Conservation (phyloP, 1,284 basidiomycete genomes). For the Gymnopus androsaceus region DNA sequence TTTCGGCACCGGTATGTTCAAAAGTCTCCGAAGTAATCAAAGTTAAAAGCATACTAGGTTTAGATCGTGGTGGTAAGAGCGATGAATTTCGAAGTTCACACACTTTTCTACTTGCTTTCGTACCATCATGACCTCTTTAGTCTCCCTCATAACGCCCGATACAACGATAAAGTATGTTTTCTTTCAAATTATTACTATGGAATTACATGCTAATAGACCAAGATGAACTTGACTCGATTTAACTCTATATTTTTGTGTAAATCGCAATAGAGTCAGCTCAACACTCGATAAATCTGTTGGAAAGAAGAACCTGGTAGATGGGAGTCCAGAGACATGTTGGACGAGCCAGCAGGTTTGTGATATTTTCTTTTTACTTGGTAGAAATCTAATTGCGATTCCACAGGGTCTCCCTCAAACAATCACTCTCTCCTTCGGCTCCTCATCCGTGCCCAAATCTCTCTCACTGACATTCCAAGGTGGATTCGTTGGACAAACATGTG, state of each 20-base stretch:
- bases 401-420: conserved; percentile 75
- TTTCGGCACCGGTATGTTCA: no score
- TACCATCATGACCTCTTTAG: no score
- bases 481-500: conserved; percentile 71
- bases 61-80: no score
- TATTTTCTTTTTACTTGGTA: neutral
- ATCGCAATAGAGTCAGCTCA: conserved; percentile 73
- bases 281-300: conserved; percentile 75
- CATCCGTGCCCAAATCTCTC: conserved; percentile 55
- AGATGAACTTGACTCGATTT: neutral
- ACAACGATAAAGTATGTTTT: conserved; percentile 52
- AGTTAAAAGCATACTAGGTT: no score
- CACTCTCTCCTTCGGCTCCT: conserved; percentile 57
- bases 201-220: conserved; percentile 15
- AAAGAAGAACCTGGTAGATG: conserved; percentile 72
- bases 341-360: conserved; percentile 70
- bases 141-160: conserved; percentile 42
- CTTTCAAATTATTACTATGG: conserved; percentile 2
- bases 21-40: no score
- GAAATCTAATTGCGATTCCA: neutral
- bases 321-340: conserved; percentile 80
- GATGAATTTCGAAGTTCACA: no score
- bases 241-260: conserved; percentile 8
- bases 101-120: no score
- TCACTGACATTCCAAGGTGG: conserved; percentile 81